Evolutionary conservation across 2,329 filamentous ascomycete species (phyloP).

Genomic region (Trichoderma semiorbis): DNA sequence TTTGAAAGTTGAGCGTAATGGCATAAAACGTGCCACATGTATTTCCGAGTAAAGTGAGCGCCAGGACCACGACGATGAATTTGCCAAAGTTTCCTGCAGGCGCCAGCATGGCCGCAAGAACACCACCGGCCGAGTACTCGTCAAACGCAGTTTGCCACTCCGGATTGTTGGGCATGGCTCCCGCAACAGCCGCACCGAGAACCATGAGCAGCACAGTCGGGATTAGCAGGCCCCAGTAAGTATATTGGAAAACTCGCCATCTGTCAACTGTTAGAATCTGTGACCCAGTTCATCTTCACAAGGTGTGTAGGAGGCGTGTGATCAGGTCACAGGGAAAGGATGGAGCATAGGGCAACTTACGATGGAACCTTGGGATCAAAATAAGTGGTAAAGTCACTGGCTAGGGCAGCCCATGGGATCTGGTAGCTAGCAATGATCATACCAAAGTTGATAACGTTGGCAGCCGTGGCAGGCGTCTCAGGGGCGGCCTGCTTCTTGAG

Average conservation of each 20-base stretch:
- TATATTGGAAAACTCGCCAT: slow-evolving; percentile 51
- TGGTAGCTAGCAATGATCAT: slow-evolving; percentile 62
- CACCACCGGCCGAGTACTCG: slow-evolving; percentile 52
- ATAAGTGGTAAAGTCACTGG: slow-evolving; percentile 61
- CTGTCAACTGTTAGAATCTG: slow-evolving; percentile 22
- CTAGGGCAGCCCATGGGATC: slow-evolving; percentile 58
- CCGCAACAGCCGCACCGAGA: slow-evolving; percentile 62
- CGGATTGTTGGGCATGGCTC: slow-evolving; percentile 52
- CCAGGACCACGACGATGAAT: slow-evolving; percentile 58
- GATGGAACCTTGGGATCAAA: slow-evolving; percentile 53
- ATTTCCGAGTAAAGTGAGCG: slow-evolving; percentile 57
- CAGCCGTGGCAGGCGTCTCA: slow-evolving; percentile 40
- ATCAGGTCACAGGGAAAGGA: too few relatives aligned
- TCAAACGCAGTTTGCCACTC: slow-evolving; percentile 54
- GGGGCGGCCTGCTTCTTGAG: slow-evolving; percentile 47
- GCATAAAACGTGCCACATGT: slow-evolving; percentile 58
- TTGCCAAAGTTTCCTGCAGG: slow-evolving; percentile 59
- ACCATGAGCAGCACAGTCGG: slow-evolving; percentile 59
- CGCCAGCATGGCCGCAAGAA: slow-evolving; percentile 57
- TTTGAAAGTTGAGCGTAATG: slow-evolving; percentile 63
- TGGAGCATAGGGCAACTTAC: slow-evolving; percentile 33
- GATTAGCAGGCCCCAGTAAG: slow-evolving; percentile 52
- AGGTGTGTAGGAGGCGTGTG: too few relatives aligned
- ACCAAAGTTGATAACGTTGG: slow-evolving; percentile 52
- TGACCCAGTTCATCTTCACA: background rate